Conservation (phyloP, 345 rosid species). For the Crucihimalaya himalaica region DNA sequence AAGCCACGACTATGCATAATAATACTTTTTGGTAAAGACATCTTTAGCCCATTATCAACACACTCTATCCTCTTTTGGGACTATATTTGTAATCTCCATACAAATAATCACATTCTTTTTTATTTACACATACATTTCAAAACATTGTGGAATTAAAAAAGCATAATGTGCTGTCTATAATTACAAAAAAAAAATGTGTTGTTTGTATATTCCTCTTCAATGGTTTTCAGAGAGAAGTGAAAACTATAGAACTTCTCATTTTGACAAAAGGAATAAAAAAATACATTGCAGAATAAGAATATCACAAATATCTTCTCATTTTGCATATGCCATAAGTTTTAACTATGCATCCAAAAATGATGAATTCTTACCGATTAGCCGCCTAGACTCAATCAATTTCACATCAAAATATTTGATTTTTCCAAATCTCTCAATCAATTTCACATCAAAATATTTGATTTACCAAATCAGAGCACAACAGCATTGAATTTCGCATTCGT, state of each 20-base stretch:
- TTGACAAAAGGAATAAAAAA: too few relatives aligned
- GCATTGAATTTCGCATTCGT: neutral
- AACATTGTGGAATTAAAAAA: neutral
- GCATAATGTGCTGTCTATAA: neutral
- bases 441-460: neutral
- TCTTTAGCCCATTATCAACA: neutral
- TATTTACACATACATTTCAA: neutral
- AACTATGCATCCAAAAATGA: neutral
- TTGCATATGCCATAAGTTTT: neutral
- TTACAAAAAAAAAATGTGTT: too few relatives aligned
- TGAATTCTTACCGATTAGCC: neutral
- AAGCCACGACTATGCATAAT: neutral
- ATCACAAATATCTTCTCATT: neutral
- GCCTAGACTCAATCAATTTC: neutral
- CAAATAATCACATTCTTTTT: neutral
- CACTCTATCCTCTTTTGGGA: slow-evolving; percentile 4
- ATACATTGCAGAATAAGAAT: neutral
- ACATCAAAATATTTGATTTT: neutral
- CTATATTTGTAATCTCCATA: neutral
- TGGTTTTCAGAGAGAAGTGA: neutral
- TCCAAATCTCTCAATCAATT: neutral
- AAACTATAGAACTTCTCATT: neutral
- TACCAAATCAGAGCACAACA: too few relatives aligned
- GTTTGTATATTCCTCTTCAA: neutral
- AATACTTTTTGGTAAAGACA: slow-evolving; percentile 5